A percentile compares a stretch with the other conserved stretches of the same genome.
Evolutionary conservation across 225 moss, liverwort and hornwort genomes (phyloP).

Genomic region (Lunularia cruciata): DNA sequence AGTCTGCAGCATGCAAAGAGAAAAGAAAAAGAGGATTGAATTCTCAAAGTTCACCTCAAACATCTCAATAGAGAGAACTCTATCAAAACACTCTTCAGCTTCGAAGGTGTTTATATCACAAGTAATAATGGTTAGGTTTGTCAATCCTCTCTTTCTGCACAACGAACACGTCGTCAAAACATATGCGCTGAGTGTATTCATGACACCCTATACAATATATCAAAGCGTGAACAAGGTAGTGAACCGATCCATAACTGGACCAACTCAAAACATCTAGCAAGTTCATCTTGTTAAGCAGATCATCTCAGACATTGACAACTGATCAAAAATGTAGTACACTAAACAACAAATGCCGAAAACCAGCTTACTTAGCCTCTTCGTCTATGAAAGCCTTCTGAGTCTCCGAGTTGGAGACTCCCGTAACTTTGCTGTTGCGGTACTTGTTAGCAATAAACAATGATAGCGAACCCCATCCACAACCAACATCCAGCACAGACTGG

Average conservation of each 20-base stretch:
- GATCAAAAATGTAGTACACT: too few relatives aligned
- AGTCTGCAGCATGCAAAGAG: not conserved
- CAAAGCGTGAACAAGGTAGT: too few relatives aligned
- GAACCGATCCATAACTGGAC: too few relatives aligned
- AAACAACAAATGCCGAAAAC: too few relatives aligned
- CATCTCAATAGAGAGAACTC: slow-evolving; percentile 92
- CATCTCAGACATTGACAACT: too few relatives aligned
- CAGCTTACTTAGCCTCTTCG: slow-evolving; percentile 66
- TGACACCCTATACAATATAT: too few relatives aligned
- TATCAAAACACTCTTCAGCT: slow-evolving; percentile 56
- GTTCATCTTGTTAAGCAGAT: too few relatives aligned
- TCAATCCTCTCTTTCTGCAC: slow-evolving; percentile 76
- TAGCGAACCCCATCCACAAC: slow-evolving; percentile 98
- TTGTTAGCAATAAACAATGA: slow-evolving; percentile 73
- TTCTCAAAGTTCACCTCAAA: slow-evolving; percentile 64
- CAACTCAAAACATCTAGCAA: too few relatives aligned
- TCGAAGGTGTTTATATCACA: slow-evolving; percentile 86
- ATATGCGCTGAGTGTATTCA: too few relatives aligned
- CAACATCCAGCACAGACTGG: slow-evolving; percentile 83
- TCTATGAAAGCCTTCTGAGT: slow-evolving; percentile 74
- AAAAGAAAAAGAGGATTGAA: too few relatives aligned
- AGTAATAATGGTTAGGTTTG: slow-evolving; percentile 73
- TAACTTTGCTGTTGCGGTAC: slow-evolving; percentile 66
- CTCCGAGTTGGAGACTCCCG: slow-evolving; percentile 81
- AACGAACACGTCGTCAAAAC: not conserved